A percentile compares a stretch with the other conserved stretches of the same genome.
Conservation (phyloP, 2,329 filamentous ascomycete genomes). For the Mycosphaerella arachidis region DNA sequence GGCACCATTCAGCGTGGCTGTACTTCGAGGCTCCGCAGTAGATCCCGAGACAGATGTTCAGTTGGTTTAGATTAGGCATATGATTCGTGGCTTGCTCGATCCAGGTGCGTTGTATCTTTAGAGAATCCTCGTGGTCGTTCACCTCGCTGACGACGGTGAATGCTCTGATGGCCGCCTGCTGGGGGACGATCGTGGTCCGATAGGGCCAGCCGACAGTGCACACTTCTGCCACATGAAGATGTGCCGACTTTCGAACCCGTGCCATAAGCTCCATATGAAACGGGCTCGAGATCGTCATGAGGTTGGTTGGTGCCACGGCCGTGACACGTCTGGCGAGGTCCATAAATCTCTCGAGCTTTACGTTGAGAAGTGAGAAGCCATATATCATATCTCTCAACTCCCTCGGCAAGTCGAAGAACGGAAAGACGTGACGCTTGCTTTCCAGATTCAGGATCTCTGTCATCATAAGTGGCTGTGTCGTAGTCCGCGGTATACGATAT, state of each 20-base stretch:
- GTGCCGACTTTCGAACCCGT: neutral
- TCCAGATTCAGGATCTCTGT: neutral
- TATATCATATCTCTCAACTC: slow-evolving; percentile 12
- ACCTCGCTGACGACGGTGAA: neutral
- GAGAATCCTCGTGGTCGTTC: neutral
- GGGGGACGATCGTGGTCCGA: neutral
- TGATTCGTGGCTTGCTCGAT: neutral
- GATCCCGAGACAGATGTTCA: neutral
- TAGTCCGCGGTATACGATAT: no score
- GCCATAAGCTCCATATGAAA: neutral
- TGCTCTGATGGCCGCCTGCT: neutral
- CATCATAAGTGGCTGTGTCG: neutral
- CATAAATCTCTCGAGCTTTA: neutral
- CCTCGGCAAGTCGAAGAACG: slow-evolving; percentile 9
- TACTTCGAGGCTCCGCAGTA: neutral
- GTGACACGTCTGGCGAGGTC: neutral
- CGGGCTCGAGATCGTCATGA: neutral
- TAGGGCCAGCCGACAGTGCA: neutral
- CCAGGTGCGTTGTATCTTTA: neutral
- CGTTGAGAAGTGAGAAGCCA: neutral
- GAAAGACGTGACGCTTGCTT: neutral
- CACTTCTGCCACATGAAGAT: neutral
- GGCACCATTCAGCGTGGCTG: neutral
- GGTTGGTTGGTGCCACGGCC: neutral
- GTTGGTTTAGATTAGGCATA: neutral